Evolutionary conservation across 306 rosid genomes (phyloP).

Genomic region (Malus asiatica): DNA sequence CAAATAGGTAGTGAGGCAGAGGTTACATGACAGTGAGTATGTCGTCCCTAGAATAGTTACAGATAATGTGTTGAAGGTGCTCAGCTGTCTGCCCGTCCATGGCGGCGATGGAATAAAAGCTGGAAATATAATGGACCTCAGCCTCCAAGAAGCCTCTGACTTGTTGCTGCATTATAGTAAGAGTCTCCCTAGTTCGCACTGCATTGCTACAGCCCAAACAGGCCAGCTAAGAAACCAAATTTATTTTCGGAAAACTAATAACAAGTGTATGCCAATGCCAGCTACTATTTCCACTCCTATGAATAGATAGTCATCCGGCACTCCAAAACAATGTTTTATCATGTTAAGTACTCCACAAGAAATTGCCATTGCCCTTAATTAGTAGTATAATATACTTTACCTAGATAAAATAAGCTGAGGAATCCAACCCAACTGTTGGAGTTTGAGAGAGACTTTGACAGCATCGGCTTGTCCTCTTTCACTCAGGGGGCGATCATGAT

Average conservation of each 20-base stretch:
- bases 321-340: neutral
- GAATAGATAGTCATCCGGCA: neutral
- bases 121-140: constrained; percentile 75
- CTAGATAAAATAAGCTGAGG: constrained; percentile 90
- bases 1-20: neutral
- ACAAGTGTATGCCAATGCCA: neutral
- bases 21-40: constrained; percentile 79
- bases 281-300: neutral
- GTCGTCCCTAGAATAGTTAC: constrained; percentile 70
- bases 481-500: constrained; percentile 93
- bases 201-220: constrained; percentile 58
- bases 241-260: neutral
- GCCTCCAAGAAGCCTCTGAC: constrained; percentile 62
- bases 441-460: constrained; percentile 53
- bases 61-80: constrained; percentile 75
- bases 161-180: constrained; percentile 76
- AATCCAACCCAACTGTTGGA: constrained; percentile 80
- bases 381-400: constrained; percentile 17
- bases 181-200: constrained; percentile 73
- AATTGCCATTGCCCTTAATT: constrained; percentile 1
- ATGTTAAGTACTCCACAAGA: neutral
- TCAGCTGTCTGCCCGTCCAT: constrained; percentile 99
- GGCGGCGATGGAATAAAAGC: constrained; percentile 94
- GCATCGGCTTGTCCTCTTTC: constrained; percentile 73
- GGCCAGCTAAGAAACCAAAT: constrained; percentile 11